Evolutionary conservation across 768 basidiomycete genomes (phyloP), one percentile per base, ranked within the genome.

Genomic region (Fomitopsis pulvina): DNA sequence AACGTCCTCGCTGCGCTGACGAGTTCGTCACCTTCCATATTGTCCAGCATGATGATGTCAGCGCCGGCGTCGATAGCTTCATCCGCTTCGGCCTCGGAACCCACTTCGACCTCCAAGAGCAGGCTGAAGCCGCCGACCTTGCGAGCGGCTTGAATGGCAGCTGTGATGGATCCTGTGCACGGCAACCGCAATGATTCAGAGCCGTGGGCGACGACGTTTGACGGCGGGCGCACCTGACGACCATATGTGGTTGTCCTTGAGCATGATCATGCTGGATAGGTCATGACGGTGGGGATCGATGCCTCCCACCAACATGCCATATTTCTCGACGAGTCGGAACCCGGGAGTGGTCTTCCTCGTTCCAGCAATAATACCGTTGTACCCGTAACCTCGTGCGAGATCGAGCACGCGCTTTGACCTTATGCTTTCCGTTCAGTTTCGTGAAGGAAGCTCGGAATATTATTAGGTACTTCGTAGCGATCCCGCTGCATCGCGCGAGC

Each of bases 201-300:
- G 14, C 34, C 29, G 22, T 11, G 26, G 20, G 28, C 12, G 25
- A 43, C 27, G 25, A 42, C 8, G 41, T 4, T 29, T 39, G n/a
- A 47, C 34, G 41, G 42, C 28, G 26, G n/a, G 47, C 75, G 53
- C 61, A 85, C 93, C 93, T 38, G 85, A 88, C 2, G 93, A 95
- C 94, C 93, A 97, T 63, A 98, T 90, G 64, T 99, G 96, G 64
- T 99, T 99, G 60, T 99, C 96, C 68, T 98, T 98, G 60, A 99
- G 80, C 96, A 99, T 99, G 62, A 99, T 94, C 96, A 99, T 98
- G 64, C 88, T 90, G 25, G 90, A 93, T n/a, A 98, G 76, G 66
- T 98, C 94, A 57, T 96, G 86, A 21, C 96, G 81, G 71, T 99
- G 96, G 8, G 90, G 72, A 64, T 99, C 95, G 59, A 97, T 87